These are phyloP conservation scores for Phytophthora constricta DNA, from an alignment of 352 stramenopile genomes.

Conservation along the genomic window DNA sequence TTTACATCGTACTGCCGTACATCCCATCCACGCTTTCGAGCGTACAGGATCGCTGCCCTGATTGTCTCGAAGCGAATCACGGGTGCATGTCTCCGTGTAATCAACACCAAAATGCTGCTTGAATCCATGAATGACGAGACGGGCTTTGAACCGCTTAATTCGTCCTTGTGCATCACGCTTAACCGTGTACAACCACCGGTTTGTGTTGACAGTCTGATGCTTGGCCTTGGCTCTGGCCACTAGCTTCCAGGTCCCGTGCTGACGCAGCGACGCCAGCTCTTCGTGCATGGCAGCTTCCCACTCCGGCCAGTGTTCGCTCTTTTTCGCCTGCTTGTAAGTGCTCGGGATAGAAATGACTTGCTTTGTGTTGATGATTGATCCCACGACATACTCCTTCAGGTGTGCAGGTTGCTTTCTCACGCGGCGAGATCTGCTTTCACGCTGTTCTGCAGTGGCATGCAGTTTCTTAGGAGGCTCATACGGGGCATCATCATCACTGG, in stretches of 20 bases:
- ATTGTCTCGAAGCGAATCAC: no score
- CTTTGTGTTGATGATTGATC: background rate
- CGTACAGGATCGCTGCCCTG: no score
- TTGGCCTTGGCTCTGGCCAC: background rate
- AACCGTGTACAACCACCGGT: slow-evolving; percentile 9
- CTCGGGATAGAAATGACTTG: background rate
- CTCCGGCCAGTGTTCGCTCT: background rate
- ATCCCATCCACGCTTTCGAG: no score
- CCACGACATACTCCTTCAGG: background rate
- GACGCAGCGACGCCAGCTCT: background rate
- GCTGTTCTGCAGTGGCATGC: background rate
- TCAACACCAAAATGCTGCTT: no score
- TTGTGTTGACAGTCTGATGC: slow-evolving; percentile 2
- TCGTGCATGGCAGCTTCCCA: background rate
- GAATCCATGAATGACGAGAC: no score
- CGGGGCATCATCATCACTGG: slow-evolving; percentile 4
- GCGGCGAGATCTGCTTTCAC: background rate
- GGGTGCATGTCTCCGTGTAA: no score
- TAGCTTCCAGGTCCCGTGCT: background rate
- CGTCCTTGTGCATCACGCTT: slow-evolving; percentile 11
- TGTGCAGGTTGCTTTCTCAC: background rate
- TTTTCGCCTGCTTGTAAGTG: background rate
- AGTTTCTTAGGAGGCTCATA: slow-evolving; percentile 8
- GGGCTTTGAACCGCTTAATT: slow-evolving; percentile 14
- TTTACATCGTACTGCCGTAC: no score